Percentiles rank a stretch among this genome's conserved stretches.
Evolutionary conservation across 257 asterid genomes (phyloP).

Genomic region (Plantago elongata): DNA sequence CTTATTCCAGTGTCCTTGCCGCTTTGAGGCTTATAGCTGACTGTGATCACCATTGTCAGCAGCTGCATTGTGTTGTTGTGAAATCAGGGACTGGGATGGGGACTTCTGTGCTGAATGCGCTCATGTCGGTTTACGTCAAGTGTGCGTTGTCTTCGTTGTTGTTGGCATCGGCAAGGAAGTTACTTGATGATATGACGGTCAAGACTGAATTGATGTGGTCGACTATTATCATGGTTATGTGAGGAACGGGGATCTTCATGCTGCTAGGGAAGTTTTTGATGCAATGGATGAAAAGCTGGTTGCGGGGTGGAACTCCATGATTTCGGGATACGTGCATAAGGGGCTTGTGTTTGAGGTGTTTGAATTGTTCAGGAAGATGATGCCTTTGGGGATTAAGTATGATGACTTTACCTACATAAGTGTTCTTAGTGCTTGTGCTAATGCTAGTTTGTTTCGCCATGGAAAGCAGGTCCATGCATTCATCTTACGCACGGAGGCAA

Average conservation of each 20-base stretch:
- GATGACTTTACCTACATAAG: constrained; percentile 62
- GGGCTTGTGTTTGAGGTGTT: constrained; percentile 48
- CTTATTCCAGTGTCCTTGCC: constrained; percentile 51
- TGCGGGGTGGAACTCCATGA: constrained; percentile 76
- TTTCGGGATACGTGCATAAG: constrained; percentile 64
- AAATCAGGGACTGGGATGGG: constrained; percentile 44
- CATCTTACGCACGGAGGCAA: constrained; percentile 44
- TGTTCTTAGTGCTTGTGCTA: constrained; percentile 60
- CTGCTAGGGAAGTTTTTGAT: constrained; percentile 53
- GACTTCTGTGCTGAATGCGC: constrained; percentile 59
- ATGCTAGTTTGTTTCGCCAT: constrained; percentile 45
- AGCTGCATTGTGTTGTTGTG: constrained; percentile 52
- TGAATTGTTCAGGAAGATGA: constrained; percentile 51
- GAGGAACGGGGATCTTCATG: constrained; percentile 48
- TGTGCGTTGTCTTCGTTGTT: constrained; percentile 49
- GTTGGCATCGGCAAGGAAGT: constrained; percentile 46
- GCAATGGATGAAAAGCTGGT: constrained; percentile 61
- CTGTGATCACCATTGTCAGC: constrained; percentile 47
- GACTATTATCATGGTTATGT: constrained; percentile 36
- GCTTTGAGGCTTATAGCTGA: constrained; percentile 55
- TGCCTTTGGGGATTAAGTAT: constrained; percentile 36
- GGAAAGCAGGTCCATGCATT: constrained; percentile 67
- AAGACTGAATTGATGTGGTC: constrained; percentile 33
- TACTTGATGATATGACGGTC: constrained; percentile 45
- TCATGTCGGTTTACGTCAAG: constrained; percentile 55